Base-by-base conservation (phyloP, 179 eudicot genomes). In the Nepenthes alata region DNA sequence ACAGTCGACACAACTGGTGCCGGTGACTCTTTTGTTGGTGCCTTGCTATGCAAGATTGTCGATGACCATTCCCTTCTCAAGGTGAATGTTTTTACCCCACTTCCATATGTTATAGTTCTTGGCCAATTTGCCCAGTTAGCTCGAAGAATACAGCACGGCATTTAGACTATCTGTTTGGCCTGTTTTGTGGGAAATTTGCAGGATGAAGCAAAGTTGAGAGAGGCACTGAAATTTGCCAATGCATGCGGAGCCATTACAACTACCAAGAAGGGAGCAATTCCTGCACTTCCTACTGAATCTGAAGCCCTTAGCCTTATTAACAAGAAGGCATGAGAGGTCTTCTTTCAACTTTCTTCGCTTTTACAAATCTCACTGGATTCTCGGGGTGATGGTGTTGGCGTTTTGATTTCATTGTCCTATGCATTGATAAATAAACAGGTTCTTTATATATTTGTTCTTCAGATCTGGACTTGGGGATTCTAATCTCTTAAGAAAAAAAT, bases 221-320 rank as follows among this genome's bases (percentile, higher is more conserved):
- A 72, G 61, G 79, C 69, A 14, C 61, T 87, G 51, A 77, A 25
- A 50, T 87, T 71, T 47, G 78, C 91, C 48, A 80, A 84, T 54
- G 95, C 95, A 0, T 85, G 95, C 61, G 95, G 95, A 53, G 95
- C 91, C 47, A 87, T 85, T 8, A 87, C 95, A 0, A 85, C 95
- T 11, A 87, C 95, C 60, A 85, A 82, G 73, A 85, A 85, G 72
- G 95, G 95, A 41, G 95, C 95, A n/a, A 85, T 87, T 61, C 95
- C 95, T 5, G 91, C 95, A 11, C 91, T 87, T 35, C 95, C 95
- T 4, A 82, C 81, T 0, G 77, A 66, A 15, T 47, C 74, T 0
- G 83, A 82, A 54, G 91, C 53, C 49, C 78, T 66, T 1, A 60
- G 57, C 55, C 70, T 78, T 37, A 63, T 78, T 1, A 68, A 78